phyloP scores from a whole-genome alignment of 352 stramenopile genomes.

The Pythium aphanidermatum region DNA sequence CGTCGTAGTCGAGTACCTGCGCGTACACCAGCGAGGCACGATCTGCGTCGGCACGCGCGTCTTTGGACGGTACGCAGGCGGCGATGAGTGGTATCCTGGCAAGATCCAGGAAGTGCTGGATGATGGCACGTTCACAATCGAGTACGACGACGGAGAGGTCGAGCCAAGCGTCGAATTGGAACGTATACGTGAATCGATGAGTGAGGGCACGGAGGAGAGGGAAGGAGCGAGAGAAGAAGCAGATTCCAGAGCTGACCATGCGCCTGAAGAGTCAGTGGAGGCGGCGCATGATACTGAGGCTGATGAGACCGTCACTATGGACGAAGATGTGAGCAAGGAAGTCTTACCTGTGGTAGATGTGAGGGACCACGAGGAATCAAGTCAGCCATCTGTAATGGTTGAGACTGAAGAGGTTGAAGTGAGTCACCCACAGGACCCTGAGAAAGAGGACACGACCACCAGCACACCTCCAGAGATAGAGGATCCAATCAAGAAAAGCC shows the following conservation, averaged over 20 bases:
- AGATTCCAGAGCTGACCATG: background rate
- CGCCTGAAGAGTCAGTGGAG: slow-evolving; percentile 13
- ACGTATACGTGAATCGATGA: slow-evolving; percentile 37
- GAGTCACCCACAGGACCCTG: no score
- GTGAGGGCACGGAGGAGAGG: slow-evolving; percentile 1
- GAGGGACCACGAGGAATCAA: no score
- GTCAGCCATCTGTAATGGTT: no score
- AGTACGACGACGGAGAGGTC: slow-evolving; percentile 80
- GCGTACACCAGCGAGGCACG: slow-evolving; percentile 51
- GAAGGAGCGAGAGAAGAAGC: background rate
- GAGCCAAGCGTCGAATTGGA: slow-evolving; percentile 47
- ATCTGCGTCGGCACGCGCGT: slow-evolving; percentile 70
- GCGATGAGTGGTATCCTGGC: slow-evolving; percentile 65
- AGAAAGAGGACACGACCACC: no score
- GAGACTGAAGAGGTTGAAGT: no score
- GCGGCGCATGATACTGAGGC: background rate
- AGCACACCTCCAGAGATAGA: no score
- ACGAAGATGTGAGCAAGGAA: no score
- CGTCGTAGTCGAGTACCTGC: slow-evolving; percentile 37
- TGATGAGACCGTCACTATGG: background rate
- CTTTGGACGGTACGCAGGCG: slow-evolving; percentile 53
- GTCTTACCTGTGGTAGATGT: no score
- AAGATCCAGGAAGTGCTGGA: slow-evolving; percentile 55
- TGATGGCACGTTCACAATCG: slow-evolving; percentile 59
- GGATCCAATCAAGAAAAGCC: no score